A percentile compares a stretch with the other conserved stretches of the same genome.
Conservation (phyloP, 345 rosid genomes). For the Sapria himalayana region DNA sequence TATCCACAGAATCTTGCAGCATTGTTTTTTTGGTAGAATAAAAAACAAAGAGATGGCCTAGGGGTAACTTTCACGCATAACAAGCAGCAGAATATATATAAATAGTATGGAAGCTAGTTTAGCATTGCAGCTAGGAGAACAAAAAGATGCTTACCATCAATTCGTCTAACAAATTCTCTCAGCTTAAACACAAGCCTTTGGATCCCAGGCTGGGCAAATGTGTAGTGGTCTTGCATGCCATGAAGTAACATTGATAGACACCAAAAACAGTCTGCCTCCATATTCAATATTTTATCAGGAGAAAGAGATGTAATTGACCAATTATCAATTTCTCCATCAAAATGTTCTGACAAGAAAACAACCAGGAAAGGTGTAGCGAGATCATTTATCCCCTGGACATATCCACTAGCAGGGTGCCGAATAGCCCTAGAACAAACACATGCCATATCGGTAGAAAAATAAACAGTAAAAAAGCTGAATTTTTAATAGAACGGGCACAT, state of each 20-base stretch:
- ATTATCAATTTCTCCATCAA: slow-evolving; percentile 51
- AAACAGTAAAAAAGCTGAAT: slow-evolving; percentile 8
- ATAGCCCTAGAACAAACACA: slow-evolving; percentile 94
- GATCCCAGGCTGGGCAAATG: slow-evolving; percentile 99
- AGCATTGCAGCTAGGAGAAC: background rate
- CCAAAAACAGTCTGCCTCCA: slow-evolving; percentile 98
- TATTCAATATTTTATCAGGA: slow-evolving; percentile 36
- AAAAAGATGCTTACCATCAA: slow-evolving; percentile 50
- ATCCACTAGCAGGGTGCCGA: slow-evolving; percentile 97
- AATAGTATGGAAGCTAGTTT: background rate
- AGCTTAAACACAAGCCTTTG: slow-evolving; percentile 98
- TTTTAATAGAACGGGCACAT: too few species aligned
- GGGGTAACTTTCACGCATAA: too few species aligned
- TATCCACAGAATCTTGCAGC: too few species aligned
- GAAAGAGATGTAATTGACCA: slow-evolving; percentile 65
- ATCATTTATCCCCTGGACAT: slow-evolving; percentile 97
- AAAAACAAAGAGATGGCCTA: too few species aligned
- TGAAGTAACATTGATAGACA: slow-evolving; percentile 88
- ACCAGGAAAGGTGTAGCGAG: slow-evolving; percentile 93
- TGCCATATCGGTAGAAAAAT: too few species aligned
- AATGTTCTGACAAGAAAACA: slow-evolving; percentile 76
- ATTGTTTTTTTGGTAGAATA: too few species aligned
- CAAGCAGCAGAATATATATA: slow-evolving; percentile 2
- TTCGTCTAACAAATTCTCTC: slow-evolving; percentile 83
- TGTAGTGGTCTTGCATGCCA: slow-evolving; percentile 99